Evolutionary conservation across 768 basidiomycete species (phyloP), one percentile per base, ranked within the genome.

Genomic region (Boletus subcaerulescens): DNA sequence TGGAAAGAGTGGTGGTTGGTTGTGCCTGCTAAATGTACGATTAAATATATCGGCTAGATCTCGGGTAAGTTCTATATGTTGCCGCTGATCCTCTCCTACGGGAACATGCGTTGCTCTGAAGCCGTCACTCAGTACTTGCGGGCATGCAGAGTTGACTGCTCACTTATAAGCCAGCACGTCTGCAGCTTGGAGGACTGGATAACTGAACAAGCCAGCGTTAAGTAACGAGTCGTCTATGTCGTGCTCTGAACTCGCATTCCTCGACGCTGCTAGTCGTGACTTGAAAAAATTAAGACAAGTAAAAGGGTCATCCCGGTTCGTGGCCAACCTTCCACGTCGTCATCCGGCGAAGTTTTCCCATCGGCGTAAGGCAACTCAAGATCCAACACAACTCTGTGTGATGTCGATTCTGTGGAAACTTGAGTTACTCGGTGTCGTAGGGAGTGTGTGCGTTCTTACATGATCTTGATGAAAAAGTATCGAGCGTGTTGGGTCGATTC

Each of bases 21-120:
- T 15, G 22, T 33, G 33, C 8, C 65, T 57, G 40, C 74, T 72
- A 68, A 84, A 92, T 17, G 78, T 79, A 9, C 82, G 78, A 67
- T 98, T 98, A 75, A 96, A 96, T 9, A 73, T 74, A 17, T 90
- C 83, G 0, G 91, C 93, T 12, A 97, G 73, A 62, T 95, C 92
- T 31, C 93, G 84, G 17, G 81, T 80, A 0, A 98, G 82, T 64
- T 97, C 94, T 40, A 98, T 80, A 65, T 98, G 96, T 73, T 98
- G 96, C 20, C 84, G 83, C 66, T 98, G 96, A 69, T 98, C 96
- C 64, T 98, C 94, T 24, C 96, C 96, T 5, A 98, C 95, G 0
- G 96, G 96, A 1, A 98, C 89, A 67, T 94, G 90, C 0, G 93
- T 96, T 3, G 93, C 83, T 61, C 94, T 93, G 58, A 2, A 7